A percentile compares a stretch with the other conserved stretches of the same genome.
Conservation (phyloP, 768 basidiomycete genomes). For the Imleria badia region DNA sequence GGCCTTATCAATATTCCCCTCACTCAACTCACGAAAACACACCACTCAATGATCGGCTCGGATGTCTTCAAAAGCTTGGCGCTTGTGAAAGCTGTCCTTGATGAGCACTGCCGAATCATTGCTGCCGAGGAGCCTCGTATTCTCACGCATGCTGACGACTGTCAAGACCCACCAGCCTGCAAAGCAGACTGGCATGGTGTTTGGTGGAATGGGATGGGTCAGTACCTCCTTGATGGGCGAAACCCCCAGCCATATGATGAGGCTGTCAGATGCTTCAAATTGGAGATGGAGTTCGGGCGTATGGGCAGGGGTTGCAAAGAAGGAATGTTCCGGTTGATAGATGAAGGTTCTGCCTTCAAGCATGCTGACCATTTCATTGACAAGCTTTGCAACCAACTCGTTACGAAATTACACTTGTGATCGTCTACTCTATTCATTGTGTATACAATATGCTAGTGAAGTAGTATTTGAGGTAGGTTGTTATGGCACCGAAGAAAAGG, state of each 20-base stretch:
- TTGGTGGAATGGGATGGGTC: slow-evolving; percentile 26
- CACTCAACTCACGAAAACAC: neutral
- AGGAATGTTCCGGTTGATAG: neutral
- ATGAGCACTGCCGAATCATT: slow-evolving; percentile 2
- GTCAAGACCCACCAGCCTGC: slow-evolving; percentile 2
- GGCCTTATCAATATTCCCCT: neutral
- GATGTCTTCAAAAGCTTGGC: neutral
- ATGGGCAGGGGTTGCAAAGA: neutral
- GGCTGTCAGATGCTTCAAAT: neutral
- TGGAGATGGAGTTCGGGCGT: neutral
- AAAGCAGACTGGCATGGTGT: slow-evolving; percentile 17
- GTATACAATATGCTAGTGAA: no score
- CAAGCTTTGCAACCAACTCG: neutral
- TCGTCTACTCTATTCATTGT: no score
- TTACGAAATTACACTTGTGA: neutral
- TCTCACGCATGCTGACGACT: neutral
- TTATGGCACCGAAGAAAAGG: no score
- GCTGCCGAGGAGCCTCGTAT: neutral
- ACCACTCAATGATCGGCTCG: neutral
- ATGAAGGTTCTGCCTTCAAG: neutral
- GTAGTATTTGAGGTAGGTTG: no score
- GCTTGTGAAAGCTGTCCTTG: neutral
- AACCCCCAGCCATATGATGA: neutral
- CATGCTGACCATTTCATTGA: neutral
- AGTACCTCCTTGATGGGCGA: slow-evolving; percentile 6